phyloP scores from a whole-genome alignment of 257 asterid species.

The Fraxinus americana region DNA sequence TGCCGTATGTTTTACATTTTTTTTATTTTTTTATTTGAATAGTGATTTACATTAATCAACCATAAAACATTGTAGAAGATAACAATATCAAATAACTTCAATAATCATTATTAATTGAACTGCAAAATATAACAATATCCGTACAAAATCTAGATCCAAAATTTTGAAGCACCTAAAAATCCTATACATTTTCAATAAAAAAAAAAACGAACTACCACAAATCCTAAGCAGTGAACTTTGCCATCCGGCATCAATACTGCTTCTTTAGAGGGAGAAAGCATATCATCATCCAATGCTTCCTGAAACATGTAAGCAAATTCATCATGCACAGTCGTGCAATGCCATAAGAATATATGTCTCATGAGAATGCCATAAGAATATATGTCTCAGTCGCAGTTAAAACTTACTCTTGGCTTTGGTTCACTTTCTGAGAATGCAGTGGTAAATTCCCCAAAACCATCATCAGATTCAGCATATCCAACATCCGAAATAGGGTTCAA shows the following conservation, averaged over 20 bases:
- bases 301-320: constrained; percentile 28
- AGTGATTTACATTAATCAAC: too few species aligned
- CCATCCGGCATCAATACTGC: constrained; percentile 25
- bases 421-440: constrained; percentile 53
- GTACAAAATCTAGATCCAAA: too few species aligned
- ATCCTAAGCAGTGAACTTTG: constrained; percentile 12
- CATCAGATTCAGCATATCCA: constrained; percentile 47
- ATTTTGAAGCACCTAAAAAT: too few species aligned
- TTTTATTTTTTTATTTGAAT: too few species aligned
- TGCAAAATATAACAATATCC: too few species aligned
- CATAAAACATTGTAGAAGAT: too few species aligned
- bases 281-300: constrained; percentile 32
- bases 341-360: constrained; percentile 3
- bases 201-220: too few species aligned
- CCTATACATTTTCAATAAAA: too few species aligned
- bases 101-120: too few species aligned
- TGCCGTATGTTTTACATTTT: too few species aligned
- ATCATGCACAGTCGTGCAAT: constrained; percentile 11
- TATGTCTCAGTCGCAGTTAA: too few species aligned
- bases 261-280: constrained; percentile 24
- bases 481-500: constrained; percentile 31
- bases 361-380: constrained; percentile 2
- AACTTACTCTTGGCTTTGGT: constrained; percentile 45
- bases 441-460: constrained; percentile 69
- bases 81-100: too few species aligned